Conservation (phyloP, 805 yeast species). For the Yarrowia divulgata region DNA sequence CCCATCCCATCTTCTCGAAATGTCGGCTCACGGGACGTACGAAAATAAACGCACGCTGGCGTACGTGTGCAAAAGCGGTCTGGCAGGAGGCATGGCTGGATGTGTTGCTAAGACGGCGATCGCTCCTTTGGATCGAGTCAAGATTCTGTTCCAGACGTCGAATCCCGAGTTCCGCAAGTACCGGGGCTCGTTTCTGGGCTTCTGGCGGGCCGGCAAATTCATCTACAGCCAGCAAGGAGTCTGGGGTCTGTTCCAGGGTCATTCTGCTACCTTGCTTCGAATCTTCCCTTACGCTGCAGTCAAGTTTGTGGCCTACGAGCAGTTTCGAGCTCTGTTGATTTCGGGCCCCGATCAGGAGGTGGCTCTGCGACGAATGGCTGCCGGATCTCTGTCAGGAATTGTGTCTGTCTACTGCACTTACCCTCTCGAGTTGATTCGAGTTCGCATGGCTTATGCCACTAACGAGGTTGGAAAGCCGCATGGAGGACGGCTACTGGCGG, state of each 20-base stretch:
- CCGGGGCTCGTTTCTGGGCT: constrained; percentile 80
- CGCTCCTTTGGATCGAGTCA: constrained; percentile 95
- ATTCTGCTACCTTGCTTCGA: constrained; percentile 87
- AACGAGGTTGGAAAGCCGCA: constrained; percentile 2
- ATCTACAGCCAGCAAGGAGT: constrained; percentile 76
- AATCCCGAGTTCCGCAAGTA: constrained; percentile 85
- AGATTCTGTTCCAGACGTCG: constrained; percentile 92
- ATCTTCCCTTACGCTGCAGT: constrained; percentile 97
- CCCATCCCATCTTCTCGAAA: not conserved
- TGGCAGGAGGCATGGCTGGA: constrained; percentile 96
- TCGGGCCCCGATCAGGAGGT: constrained; percentile 80
- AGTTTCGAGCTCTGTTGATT: constrained; percentile 78
- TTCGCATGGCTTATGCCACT: constrained; percentile 90
- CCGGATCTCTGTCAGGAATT: constrained; percentile 92
- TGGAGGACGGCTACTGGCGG: constrained; percentile 28
- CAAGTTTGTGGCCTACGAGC: constrained; percentile 96
- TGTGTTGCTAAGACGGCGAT: constrained; percentile 94
- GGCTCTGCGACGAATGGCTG: constrained; percentile 75
- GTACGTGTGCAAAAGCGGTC: constrained; percentile 81
- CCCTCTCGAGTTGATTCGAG: constrained; percentile 90
- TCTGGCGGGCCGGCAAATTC: constrained; percentile 71
- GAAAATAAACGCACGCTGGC: constrained; percentile 72
- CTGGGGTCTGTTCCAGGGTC: constrained; percentile 90
- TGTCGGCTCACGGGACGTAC: constrained; percentile 30
- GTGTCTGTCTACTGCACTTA: constrained; percentile 87